Evolutionary conservation across 2,329 filamentous ascomycete species (phyloP), one percentile per base, ranked within the genome.

Genomic region (Fusarium nodosum): DNA sequence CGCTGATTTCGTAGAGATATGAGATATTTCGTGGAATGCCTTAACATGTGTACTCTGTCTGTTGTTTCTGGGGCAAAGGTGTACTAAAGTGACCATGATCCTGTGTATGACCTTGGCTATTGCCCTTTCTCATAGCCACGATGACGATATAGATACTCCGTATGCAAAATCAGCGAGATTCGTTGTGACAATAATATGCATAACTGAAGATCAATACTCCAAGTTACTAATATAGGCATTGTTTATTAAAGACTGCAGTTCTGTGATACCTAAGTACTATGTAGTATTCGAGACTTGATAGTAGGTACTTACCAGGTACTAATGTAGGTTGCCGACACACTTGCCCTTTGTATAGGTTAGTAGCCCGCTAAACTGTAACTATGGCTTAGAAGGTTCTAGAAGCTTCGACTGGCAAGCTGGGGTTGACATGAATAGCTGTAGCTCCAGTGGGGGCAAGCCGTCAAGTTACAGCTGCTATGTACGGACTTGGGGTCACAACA

Each of bases 351-450:
- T 28, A 13, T 22, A 38, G 24, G 24, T 30, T 30, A 30, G 28
- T 30, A 28, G 24, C n/a, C n/a, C n/a, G n/a, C 20, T 22, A 10
- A 28, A 24, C 31, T 18, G 39, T 34, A 55, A 22, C 39, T 52
- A 30, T 39, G 56, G 28, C 38, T 60, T 62, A 50, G 73, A 75
- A 75, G 69, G 33, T 75, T 75, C 73, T 75, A 75, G 72, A 75
- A 75, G 63, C 60, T 75, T 75, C 73, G 60, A 58, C 5, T 16
- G 10, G 42, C 18, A 30, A 61, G 52, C 48, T 51, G 52, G 56
- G 62, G 57, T 46, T 38, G 24, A 16, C 62, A 57, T 45, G 64
- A 68, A 69, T 68, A 69, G 47, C 33, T 66, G 56, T 50, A 66
- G 46, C 55, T 60, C 57, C 50, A 33, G 52, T 38, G 42, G 62